Evolutionary conservation across 139 green algal genomes (phyloP).

Genomic region (Picochlorum costavermella): DNA sequence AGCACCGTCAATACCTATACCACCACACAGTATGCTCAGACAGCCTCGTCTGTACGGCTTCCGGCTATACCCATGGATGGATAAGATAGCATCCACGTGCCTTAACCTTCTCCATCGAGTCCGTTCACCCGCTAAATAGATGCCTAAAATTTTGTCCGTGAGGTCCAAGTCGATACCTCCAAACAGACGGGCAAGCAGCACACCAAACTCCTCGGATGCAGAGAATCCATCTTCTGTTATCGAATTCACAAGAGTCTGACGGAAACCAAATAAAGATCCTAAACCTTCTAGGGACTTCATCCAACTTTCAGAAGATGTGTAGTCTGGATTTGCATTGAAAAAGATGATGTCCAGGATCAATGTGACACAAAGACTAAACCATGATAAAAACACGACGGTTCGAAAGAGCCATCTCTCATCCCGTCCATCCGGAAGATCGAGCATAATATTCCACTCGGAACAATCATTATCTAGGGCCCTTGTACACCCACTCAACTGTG

Average conservation of each 20-base stretch:
- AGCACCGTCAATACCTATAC: too few species aligned
- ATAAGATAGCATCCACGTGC: background rate
- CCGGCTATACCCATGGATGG: too few species aligned
- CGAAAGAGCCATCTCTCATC: background rate
- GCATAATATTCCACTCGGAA: too few species aligned
- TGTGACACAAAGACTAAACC: background rate
- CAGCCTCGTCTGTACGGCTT: too few species aligned
- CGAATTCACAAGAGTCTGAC: background rate
- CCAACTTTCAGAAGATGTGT: background rate
- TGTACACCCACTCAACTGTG: too few species aligned
- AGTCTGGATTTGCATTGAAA: constrained; percentile 3
- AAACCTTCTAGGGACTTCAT: background rate
- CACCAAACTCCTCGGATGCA: background rate
- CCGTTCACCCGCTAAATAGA: background rate
- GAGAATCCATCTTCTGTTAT: background rate
- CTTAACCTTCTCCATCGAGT: background rate
- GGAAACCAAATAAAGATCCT: background rate
- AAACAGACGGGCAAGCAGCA: background rate
- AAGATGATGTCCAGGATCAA: background rate
- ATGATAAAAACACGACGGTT: background rate
- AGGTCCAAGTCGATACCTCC: background rate
- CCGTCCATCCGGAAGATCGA: too few species aligned
- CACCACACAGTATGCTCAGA: too few species aligned
- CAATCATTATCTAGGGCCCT: too few species aligned
- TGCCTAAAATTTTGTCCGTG: background rate